phyloP scores from a whole-genome alignment of 257 asterid genomes.

The Orobanche coerulescens region DNA sequence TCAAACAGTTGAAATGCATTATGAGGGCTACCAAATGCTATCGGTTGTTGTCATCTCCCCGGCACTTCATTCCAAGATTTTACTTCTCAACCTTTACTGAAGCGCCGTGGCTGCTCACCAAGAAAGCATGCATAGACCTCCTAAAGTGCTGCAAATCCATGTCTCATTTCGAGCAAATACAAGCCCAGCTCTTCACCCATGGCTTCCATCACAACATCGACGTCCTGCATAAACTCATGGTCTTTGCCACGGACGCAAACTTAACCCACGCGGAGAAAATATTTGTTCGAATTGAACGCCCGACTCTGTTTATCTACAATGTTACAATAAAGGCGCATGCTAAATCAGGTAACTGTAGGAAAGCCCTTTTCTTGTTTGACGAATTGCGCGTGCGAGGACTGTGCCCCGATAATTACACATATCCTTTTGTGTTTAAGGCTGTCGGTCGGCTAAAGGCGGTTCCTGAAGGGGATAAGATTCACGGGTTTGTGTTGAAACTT shows the following conservation, averaged over 20 bases:
- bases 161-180: conserved; percentile 54
- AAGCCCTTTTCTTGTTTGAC: conserved; percentile 56
- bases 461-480: conserved; percentile 61
- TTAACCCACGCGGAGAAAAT: conserved; percentile 48
- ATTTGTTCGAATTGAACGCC: conserved; percentile 38
- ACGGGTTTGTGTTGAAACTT: conserved; percentile 60
- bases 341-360: conserved; percentile 33
- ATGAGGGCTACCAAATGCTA: conserved; percentile 5
- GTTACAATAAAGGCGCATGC: conserved; percentile 64
- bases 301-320: conserved; percentile 55
- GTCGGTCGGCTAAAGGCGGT: conserved; percentile 43
- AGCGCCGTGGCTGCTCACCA: conserved; percentile 27
- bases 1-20: neutral
- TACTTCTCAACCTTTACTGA: conserved; percentile 25
- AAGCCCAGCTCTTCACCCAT: conserved; percentile 44
- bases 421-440: conserved; percentile 76
- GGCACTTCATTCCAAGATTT: conserved; percentile 25
- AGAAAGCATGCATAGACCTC: conserved; percentile 43
- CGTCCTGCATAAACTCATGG: conserved; percentile 65
- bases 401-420: conserved; percentile 71
- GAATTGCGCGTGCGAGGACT: conserved; percentile 50
- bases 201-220: conserved; percentile 57
- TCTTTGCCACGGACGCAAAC: conserved; percentile 37
- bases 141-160: conserved; percentile 58
- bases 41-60: conserved; percentile 14